Percentiles rank a stretch among this genome's conserved stretches.
Evolutionary conservation across 2,329 filamentous ascomycete genomes (phyloP).

Genomic region (Mycosphaerella sp.): DNA sequence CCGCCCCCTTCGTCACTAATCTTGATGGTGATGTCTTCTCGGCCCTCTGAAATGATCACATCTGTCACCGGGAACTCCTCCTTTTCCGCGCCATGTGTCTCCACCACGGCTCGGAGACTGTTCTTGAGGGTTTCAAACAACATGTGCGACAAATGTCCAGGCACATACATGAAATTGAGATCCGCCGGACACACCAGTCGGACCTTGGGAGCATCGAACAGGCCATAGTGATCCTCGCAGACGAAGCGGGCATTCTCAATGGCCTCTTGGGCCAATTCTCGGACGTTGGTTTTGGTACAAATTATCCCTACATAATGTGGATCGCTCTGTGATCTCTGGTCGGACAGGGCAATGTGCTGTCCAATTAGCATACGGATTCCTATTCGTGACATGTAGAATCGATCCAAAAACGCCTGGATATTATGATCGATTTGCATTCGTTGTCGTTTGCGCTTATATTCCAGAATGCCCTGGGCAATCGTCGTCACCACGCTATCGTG

Average conservation of each 20-base stretch:
- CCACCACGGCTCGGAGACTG: slow-evolving; percentile 91
- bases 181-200: slow-evolving; percentile 83
- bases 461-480: slow-evolving; percentile 93
- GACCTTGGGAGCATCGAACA: slow-evolving; percentile 94
- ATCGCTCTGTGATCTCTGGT: slow-evolving; percentile 82
- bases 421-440: slow-evolving; percentile 97
- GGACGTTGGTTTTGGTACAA: slow-evolving; percentile 96
- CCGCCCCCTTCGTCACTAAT: slow-evolving; percentile 94
- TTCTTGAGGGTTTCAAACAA: slow-evolving; percentile 99
- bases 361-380: slow-evolving; percentile 99
- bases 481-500: slow-evolving; percentile 98
- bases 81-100: slow-evolving; percentile 89
- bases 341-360: slow-evolving; percentile 93
- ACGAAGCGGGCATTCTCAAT: slow-evolving; percentile 99
- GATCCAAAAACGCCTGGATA: slow-evolving; percentile 94
- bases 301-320: slow-evolving; percentile 97
- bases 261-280: slow-evolving; percentile 88
- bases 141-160: slow-evolving; percentile 98
- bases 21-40: slow-evolving; percentile 99
- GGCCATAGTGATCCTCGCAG: slow-evolving; percentile 95
- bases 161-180: slow-evolving; percentile 98
- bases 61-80: slow-evolving; percentile 95
- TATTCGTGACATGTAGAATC: slow-evolving; percentile 99
- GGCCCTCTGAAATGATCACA: slow-evolving; percentile 93
- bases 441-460: slow-evolving; percentile 95